phyloP scores from a whole-genome alignment of 345 rosid genomes.

The Arabidopsis thaliana region TAIR10.1 NC_003070.9:24532001-24532500 shows the following conservation, averaged over 20 bases:
- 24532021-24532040: background rate
- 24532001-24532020: background rate
- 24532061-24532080: too few species aligned
- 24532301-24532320: conserved; percentile 31
- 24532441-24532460: background rate
- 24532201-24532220: too few species aligned
- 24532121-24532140: too few species aligned
- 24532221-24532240: background rate
- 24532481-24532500: background rate
- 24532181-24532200: too few species aligned
- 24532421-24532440: conserved; percentile 18
- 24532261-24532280: background rate
- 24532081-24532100: too few species aligned
- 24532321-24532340: conserved; percentile 24
- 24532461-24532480: background rate
- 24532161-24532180: too few species aligned
- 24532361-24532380: conserved; percentile 36
- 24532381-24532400: conserved; percentile 6
- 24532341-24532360: conserved; percentile 27
- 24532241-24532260: background rate
- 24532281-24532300: conserved; percentile 8
- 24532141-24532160: too few species aligned
- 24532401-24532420: background rate
- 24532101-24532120: too few species aligned
- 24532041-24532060: background rate